Base-by-base conservation (phyloP, 1,284 basidiomycete species). In the Exobasidium rhododendri region DNA sequence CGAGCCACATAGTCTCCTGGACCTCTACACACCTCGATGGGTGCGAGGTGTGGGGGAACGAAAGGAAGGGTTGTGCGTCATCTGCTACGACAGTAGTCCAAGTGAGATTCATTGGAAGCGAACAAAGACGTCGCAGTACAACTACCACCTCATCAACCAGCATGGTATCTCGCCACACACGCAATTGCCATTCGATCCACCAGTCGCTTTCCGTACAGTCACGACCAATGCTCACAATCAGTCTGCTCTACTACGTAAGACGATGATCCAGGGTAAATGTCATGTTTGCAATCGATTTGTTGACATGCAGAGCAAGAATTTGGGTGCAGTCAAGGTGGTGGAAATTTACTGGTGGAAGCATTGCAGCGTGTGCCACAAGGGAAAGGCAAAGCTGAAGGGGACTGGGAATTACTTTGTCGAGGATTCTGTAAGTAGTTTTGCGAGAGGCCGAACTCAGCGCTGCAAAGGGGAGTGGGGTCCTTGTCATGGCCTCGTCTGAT, bases 51-150 rank as follows among this genome's bases (percentile, higher is more conserved):
- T 58, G 2, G 59, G 71, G 2, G 44, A 58, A 3, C 51, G 59
- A 17, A 73, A 73, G 35, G 64, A 68, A 30, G 71, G 50, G 14
- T 65, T 73, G 56, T 73, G 71, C 57, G 66, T 70, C 6, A 49
- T 73, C 6, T 73, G 70, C 64, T 72, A 63, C 51, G 71, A 71
- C n/a, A 59, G 68, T 2, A 65, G 57, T 0, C 35, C 35, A 10
- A 26, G 47, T 24, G 32, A 45, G 17, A 56, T 64, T 30, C 53
- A 49, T 5, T 73, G 65, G 29, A 58, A 62, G 61, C 67, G 68
- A 56, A 73, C 64, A 29, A 73, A 73, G 46, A 63, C 64, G 32
- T 73, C 71, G 14, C 69, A 70, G 13, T 73, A 71, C 66, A 73
- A 73, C 46, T 73, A 72, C 26, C 71, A 73, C 35, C 28, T 73